Conservation (phyloP, 768 basidiomycete genomes). For the Mycena filopes region DNA sequence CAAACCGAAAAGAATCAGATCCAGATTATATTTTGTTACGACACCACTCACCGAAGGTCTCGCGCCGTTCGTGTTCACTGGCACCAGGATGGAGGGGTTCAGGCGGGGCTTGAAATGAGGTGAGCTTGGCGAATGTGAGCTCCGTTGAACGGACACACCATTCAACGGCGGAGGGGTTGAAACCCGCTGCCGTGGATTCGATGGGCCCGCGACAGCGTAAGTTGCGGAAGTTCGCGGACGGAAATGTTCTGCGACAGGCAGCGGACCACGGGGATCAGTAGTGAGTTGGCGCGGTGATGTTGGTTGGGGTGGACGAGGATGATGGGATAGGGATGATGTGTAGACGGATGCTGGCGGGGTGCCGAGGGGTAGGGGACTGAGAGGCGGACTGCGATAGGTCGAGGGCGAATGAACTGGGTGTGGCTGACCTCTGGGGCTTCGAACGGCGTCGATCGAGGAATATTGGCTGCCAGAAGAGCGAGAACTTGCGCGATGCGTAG, state of each 20-base stretch:
- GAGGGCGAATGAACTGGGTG: background rate
- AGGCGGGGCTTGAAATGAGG: background rate
- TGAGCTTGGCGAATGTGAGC: too few relatives aligned
- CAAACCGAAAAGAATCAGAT: background rate
- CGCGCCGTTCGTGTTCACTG: constrained; percentile 26
- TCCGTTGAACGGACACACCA: constrained; percentile 17
- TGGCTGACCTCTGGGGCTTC: background rate
- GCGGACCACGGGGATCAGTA: constrained; percentile 19
- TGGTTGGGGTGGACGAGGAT: background rate
- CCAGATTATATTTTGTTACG: background rate
- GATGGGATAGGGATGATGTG: background rate
- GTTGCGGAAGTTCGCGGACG: constrained; percentile 6
- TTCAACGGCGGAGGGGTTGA: constrained; percentile 6
- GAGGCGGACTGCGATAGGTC: background rate
- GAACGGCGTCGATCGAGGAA: constrained; percentile 4
- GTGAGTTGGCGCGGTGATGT: background rate
- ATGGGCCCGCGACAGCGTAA: constrained; percentile 15
- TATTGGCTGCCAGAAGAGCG: constrained; percentile 22
- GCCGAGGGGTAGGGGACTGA: background rate
- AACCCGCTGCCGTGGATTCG: constrained; percentile 5
- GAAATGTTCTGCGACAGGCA: constrained; percentile 3
- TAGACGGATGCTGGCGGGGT: background rate
- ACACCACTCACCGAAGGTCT: constrained; percentile 27
- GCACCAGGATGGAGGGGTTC: constrained; percentile 14
- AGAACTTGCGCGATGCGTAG: constrained; percentile 11